Conservation (phyloP, 2,329 filamentous ascomycete species). For the Hypomyces rosellus region DNA sequence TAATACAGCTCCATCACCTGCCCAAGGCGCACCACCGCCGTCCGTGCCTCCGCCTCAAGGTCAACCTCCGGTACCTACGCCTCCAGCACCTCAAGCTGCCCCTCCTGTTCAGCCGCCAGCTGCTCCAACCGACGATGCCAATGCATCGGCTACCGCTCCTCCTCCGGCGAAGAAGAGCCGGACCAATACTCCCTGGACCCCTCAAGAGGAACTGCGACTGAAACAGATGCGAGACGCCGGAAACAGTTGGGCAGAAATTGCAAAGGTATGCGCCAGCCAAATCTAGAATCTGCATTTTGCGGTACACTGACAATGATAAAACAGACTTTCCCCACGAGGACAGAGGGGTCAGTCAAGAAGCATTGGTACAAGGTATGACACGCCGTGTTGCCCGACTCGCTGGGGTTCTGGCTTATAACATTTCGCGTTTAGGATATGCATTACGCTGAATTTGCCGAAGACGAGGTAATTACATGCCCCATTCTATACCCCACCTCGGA, state of each 20-base stretch:
- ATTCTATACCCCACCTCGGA: conserved; percentile 9
- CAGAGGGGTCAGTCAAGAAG: conserved; percentile 97
- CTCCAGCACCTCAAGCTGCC: conserved; percentile 24
- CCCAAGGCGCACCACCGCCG: conserved; percentile 26
- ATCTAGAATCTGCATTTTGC: not conserved
- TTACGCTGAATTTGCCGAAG: conserved; percentile 95
- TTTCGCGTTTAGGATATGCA: conserved; percentile 74
- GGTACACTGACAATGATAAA: conserved; percentile 3
- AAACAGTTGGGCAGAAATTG: conserved; percentile 96
- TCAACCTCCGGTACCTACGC: conserved; percentile 25
- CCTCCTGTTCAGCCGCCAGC: conserved; percentile 22
- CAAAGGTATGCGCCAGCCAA: conserved; percentile 67
- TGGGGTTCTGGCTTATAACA: conserved; percentile 8
- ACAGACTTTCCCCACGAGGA: conserved; percentile 84
- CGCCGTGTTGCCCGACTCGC: conserved; percentile 11
- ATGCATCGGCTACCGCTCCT: conserved; percentile 27
- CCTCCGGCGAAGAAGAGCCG: conserved; percentile 81
- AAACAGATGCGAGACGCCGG: conserved; percentile 93
- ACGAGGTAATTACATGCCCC: conserved; percentile 63
- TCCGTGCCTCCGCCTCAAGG: conserved; percentile 27
- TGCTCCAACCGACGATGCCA: conserved; percentile 25
- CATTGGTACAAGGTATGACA: conserved; percentile 89
- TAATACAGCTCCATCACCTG: conserved; percentile 33
- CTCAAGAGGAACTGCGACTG: conserved; percentile 82
- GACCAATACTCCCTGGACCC: conserved; percentile 98